These are phyloP conservation scores for Circinella minor DNA, from an alignment of 371 early-diverging fungal species.

Conservation along the genomic window DNA sequence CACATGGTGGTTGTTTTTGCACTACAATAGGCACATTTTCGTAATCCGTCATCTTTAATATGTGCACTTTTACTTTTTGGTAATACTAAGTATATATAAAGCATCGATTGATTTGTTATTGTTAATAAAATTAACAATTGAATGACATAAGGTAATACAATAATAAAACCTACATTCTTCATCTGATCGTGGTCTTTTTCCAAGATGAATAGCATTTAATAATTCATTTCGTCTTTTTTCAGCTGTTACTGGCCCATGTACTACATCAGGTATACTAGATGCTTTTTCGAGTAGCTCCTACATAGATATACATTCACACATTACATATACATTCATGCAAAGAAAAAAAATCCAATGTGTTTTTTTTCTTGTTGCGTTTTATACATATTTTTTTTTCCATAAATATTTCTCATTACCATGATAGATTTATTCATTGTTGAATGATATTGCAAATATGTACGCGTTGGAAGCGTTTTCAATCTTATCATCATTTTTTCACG, in stretches of 20 bases:
- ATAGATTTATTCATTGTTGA: slow-evolving; percentile 19
- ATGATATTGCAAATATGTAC: slow-evolving; percentile 25
- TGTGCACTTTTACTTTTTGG: slow-evolving; percentile 23
- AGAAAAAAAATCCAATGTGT: too few relatives aligned
- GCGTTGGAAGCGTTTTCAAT: slow-evolving; percentile 27
- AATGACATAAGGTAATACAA: neutral
- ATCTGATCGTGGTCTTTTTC: slow-evolving; percentile 41
- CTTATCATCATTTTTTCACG: slow-evolving; percentile 30
- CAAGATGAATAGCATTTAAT: slow-evolving; percentile 39
- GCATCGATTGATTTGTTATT: neutral
- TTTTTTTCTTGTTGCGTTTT: too few relatives aligned
- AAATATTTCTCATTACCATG: neutral
- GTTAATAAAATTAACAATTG: too few relatives aligned
- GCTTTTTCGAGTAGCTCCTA: slow-evolving; percentile 32
- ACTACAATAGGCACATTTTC: slow-evolving; percentile 48
- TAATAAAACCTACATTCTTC: slow-evolving; percentile 34
- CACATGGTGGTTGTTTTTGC: slow-evolving; percentile 51
- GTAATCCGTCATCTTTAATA: slow-evolving; percentile 38
- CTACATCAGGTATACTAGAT: slow-evolving; percentile 40
- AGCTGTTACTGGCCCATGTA: slow-evolving; percentile 41
- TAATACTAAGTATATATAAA: slow-evolving; percentile 7
- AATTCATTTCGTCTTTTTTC: slow-evolving; percentile 54
- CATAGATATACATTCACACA: neutral
- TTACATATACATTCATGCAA: too few relatives aligned
- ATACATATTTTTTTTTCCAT: too few relatives aligned